Percentiles rank a stretch among this genome's conserved stretches.
Evolutionary conservation across 768 basidiomycete genomes (phyloP).

Genomic region (Filobasidium floriforme): DNA sequence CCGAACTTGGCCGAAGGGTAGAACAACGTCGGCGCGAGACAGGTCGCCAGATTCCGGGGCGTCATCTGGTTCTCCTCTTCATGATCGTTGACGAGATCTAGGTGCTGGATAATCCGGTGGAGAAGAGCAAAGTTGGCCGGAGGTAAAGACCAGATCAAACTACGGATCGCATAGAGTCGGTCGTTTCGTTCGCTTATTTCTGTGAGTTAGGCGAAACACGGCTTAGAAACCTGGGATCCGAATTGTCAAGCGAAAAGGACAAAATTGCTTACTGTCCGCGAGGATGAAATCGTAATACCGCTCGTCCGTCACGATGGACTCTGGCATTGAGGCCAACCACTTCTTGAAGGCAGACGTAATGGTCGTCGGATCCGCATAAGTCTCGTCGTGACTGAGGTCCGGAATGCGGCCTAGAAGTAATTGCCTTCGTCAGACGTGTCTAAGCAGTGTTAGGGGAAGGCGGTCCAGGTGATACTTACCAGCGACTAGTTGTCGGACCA

Average conservation of each 20-base stretch:
- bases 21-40: constrained; percentile 47
- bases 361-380: constrained; percentile 65
- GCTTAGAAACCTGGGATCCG: background rate
- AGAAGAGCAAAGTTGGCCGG: constrained; percentile 69
- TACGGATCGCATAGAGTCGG: constrained; percentile 58
- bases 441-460: background rate
- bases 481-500: constrained; percentile 68
- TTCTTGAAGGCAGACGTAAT: constrained; percentile 76
- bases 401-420: background rate
- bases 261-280: constrained; percentile 56
- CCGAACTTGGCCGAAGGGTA: constrained; percentile 10
- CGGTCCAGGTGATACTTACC: constrained; percentile 46
- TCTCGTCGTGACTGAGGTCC: constrained; percentile 44
- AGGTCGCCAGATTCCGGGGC: constrained; percentile 71
- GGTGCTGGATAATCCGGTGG: constrained; percentile 68
- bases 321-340: constrained; percentile 76
- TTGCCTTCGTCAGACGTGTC: background rate
- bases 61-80: constrained; percentile 88
- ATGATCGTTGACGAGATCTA: constrained; percentile 79
- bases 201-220: constrained; percentile 32
- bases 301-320: constrained; percentile 64
- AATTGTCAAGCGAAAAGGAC: background rate
- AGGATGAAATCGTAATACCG: constrained; percentile 64
- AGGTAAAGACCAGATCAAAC: constrained; percentile 63
- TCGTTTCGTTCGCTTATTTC: constrained; percentile 64